phyloP scores from a whole-genome alignment of 768 basidiomycete genomes.

The Phaeotremella skinneri region DNA sequence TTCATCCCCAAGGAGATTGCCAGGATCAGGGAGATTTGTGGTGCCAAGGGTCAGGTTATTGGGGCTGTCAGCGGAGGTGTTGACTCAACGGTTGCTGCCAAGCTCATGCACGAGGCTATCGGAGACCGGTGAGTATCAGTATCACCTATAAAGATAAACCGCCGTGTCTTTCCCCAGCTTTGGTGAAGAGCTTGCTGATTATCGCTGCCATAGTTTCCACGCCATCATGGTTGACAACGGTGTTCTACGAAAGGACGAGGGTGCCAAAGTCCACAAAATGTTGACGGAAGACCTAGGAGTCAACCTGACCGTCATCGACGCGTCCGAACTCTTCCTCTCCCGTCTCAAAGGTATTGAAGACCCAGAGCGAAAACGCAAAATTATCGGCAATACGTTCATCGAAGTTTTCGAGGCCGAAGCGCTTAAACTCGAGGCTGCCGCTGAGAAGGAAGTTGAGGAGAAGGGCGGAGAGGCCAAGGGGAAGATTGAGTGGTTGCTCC shows the following conservation, averaged over 20 bases:
- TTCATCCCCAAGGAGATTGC: constrained; percentile 96
- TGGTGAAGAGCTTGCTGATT: background rate
- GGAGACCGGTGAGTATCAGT: constrained; percentile 79
- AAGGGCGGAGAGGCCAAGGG: constrained; percentile 72
- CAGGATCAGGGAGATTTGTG: constrained; percentile 91
- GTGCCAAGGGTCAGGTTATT: constrained; percentile 89
- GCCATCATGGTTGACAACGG: constrained; percentile 99
- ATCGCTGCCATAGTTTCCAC: constrained; percentile 67
- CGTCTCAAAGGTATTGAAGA: constrained; percentile 89
- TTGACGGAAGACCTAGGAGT: constrained; percentile 89
- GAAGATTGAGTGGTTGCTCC: constrained; percentile 91
- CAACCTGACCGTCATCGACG: constrained; percentile 92
- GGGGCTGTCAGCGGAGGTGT: constrained; percentile 97
- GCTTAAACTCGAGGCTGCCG: constrained; percentile 75
- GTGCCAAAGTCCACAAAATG: constrained; percentile 85
- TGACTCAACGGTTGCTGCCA: constrained; percentile 96
- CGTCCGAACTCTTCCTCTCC: constrained; percentile 86
- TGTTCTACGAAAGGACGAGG: constrained; percentile 88
- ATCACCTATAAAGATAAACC: background rate
- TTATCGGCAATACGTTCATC: constrained; percentile 99
- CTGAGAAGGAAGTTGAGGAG: constrained; percentile 67
- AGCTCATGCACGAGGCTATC: constrained; percentile 99
- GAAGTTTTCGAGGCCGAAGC: constrained; percentile 96
- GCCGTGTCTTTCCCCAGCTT: background rate
- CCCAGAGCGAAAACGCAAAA: constrained; percentile 94